Evolutionary conservation across 2,329 filamentous ascomycete genomes (phyloP).

Genomic region (Passalora sequoiae): DNA sequence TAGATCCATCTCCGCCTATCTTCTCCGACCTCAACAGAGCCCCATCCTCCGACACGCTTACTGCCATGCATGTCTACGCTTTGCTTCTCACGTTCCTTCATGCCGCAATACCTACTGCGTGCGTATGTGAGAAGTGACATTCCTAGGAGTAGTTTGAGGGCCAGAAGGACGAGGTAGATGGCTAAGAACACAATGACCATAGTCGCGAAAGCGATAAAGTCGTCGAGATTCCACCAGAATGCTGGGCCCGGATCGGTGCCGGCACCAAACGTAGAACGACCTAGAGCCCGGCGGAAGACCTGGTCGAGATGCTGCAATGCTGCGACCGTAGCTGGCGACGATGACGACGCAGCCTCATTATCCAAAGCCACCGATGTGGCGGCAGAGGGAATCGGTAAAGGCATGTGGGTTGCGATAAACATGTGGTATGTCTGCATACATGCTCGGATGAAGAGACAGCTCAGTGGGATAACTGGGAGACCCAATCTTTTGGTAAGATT

Average conservation of each 20-base stretch:
- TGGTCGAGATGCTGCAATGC: slow-evolving; percentile 74
- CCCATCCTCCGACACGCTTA: slow-evolving; percentile 70
- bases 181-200: slow-evolving; percentile 83
- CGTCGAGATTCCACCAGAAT: slow-evolving; percentile 55
- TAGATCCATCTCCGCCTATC: slow-evolving; percentile 84
- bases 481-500: slow-evolving; percentile 86
- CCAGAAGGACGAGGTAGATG: slow-evolving; percentile 76
- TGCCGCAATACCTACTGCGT: slow-evolving; percentile 69
- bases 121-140: slow-evolving; percentile 80
- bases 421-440: slow-evolving; percentile 96
- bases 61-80: slow-evolving; percentile 59
- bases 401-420: slow-evolving; percentile 85
- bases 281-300: slow-evolving; percentile 70
- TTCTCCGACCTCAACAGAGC: slow-evolving; percentile 80
- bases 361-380: slow-evolving; percentile 63
- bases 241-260: slow-evolving; percentile 34
- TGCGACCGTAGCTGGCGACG: slow-evolving; percentile 68
- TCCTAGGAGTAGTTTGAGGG: slow-evolving; percentile 69
- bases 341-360: slow-evolving; percentile 43
- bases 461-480: slow-evolving; percentile 83
- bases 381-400: slow-evolving; percentile 63
- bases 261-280: slow-evolving; percentile 63
- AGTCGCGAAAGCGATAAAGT: slow-evolving; percentile 69
- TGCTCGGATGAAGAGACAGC: slow-evolving; percentile 90
- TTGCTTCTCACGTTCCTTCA: slow-evolving; percentile 64